phyloP scores from a whole-genome alignment of 345 rosid genomes.

The Capsella bursapastoris region DNA sequence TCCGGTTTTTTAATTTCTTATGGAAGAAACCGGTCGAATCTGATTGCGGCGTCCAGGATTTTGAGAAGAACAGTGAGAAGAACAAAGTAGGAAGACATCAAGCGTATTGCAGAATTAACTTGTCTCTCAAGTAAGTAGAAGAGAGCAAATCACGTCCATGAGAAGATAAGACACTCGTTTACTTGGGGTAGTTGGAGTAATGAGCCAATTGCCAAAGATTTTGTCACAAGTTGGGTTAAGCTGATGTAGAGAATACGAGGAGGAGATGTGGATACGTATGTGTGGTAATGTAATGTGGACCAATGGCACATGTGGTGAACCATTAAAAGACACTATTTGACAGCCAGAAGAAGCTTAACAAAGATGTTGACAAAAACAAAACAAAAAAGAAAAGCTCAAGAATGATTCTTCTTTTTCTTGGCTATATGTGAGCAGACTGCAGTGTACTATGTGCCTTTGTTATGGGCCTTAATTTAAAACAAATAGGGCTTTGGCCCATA shows the following conservation, averaged over 20 bases:
- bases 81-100: conserved; percentile 1
- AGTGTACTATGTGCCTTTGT: no score
- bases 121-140: conserved; percentile 31
- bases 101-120: not conserved
- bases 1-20: not conserved
- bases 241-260: conserved; percentile 39
- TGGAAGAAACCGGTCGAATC: not conserved
- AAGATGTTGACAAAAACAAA: conserved; percentile 19
- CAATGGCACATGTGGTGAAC: conserved; percentile 41
- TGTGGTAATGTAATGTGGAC: conserved; percentile 37
- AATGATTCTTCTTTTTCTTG: conserved; percentile 24
- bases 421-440: not conserved
- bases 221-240: conserved; percentile 37
- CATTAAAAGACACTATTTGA: conserved; percentile 45
- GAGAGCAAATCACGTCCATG: conserved; percentile 6
- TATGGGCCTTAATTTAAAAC: not conserved
- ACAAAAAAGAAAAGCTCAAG: not conserved
- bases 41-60: not conserved
- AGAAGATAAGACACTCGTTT: conserved; percentile 9
- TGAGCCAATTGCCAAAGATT: not conserved
- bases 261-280: conserved; percentile 23
- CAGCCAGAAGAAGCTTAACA: conserved; percentile 33
- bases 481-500: conserved; percentile 26
- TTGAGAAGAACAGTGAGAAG: conserved; percentile 12
- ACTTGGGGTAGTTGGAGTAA: conserved; percentile 24